phyloP scores from a whole-genome alignment of 805 yeast species.

The Candida adriatica region DNA sequence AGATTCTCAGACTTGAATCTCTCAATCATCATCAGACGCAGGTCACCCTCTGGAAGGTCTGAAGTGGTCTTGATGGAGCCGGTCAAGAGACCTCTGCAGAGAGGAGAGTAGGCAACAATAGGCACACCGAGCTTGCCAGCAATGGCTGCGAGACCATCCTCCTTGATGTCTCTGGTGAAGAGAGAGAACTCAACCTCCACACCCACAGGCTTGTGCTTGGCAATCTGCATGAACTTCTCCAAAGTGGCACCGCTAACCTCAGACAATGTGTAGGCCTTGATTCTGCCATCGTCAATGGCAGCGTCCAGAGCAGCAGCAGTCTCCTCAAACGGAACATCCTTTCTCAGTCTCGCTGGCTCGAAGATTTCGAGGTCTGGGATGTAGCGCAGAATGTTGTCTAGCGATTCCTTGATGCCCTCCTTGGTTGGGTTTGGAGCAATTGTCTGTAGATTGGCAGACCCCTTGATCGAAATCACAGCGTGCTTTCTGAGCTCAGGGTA shows the following conservation, averaged over 20 bases:
- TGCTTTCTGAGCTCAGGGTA: conserved; percentile 51
- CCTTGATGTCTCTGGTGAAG: conserved; percentile 52
- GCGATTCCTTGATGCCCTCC: conserved; percentile 39
- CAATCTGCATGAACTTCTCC: conserved; percentile 45
- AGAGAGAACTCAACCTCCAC: conserved; percentile 80
- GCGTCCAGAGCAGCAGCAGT: conserved; percentile 50
- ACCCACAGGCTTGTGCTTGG: conserved; percentile 46
- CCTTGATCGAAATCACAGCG: conserved; percentile 62
- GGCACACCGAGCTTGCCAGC: conserved; percentile 56
- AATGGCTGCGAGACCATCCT: conserved; percentile 56
- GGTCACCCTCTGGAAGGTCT: conserved; percentile 51
- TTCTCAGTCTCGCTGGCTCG: conserved; percentile 70
- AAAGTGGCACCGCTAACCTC: conserved; percentile 65
- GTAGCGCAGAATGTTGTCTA: conserved; percentile 35
- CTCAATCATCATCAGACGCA: conserved; percentile 39
- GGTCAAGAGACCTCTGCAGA: conserved; percentile 72
- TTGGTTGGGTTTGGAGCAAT: conserved; percentile 43
- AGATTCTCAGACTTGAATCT: conserved; percentile 55
- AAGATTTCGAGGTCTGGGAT: conserved; percentile 51
- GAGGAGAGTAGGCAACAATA: conserved; percentile 75
- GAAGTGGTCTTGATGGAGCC: conserved; percentile 43
- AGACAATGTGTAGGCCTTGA: conserved; percentile 67
- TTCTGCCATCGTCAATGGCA: conserved; percentile 52
- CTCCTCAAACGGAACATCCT: conserved; percentile 47
- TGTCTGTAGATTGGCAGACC: conserved; percentile 35